These are phyloP conservation scores for Aureobasidium sp. DNA, from an alignment of 2,329 filamentous ascomycete species.

Conservation along the genomic window DNA sequence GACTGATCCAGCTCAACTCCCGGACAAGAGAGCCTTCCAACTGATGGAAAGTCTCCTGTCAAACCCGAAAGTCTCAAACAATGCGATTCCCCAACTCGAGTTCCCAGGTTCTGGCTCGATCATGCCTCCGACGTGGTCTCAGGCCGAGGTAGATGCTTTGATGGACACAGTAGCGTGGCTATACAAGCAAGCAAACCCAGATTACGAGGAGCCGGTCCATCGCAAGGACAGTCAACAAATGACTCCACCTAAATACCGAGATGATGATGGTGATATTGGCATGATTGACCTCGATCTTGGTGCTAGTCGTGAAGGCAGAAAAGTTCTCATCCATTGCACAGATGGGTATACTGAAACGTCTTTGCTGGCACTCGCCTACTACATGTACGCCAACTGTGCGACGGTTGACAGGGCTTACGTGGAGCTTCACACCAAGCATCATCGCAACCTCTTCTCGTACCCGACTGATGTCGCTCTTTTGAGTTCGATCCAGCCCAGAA, in stretches of 20 bases:
- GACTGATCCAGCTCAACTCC: conserved; percentile 71
- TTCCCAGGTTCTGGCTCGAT: conserved; percentile 96
- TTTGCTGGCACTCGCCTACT: conserved; percentile 81
- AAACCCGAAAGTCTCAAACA: conserved; percentile 14
- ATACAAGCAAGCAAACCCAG: conserved; percentile 62
- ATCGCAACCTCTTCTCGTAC: conserved; percentile 94
- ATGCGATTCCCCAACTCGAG: conserved; percentile 54
- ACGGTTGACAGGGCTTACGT: conserved; percentile 83
- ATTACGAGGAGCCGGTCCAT: conserved; percentile 17
- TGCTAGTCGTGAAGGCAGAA: conserved; percentile 40
- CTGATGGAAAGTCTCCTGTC: conserved; percentile 49
- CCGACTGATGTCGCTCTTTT: conserved; percentile 79
- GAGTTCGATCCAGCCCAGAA: conserved; percentile 63
- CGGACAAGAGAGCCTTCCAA: conserved; percentile 58
- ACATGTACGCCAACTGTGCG: conserved; percentile 79
- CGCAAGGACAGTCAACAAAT: conserved; percentile 35
- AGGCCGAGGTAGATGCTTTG: conserved; percentile 73
- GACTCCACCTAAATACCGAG: conserved; percentile 26
- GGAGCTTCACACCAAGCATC: conserved; percentile 66
- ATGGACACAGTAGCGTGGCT: conserved; percentile 87
- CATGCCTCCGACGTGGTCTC: conserved; percentile 73
- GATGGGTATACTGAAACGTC: conserved; percentile 96
- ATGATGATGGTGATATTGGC: conserved; percentile 48
- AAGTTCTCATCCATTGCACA: conserved; percentile 82
- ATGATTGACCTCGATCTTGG: conserved; percentile 34